These are phyloP conservation scores for Phytophthora sojae DNA, from an alignment of 352 stramenopile species.

Conservation along the genomic window DNA sequence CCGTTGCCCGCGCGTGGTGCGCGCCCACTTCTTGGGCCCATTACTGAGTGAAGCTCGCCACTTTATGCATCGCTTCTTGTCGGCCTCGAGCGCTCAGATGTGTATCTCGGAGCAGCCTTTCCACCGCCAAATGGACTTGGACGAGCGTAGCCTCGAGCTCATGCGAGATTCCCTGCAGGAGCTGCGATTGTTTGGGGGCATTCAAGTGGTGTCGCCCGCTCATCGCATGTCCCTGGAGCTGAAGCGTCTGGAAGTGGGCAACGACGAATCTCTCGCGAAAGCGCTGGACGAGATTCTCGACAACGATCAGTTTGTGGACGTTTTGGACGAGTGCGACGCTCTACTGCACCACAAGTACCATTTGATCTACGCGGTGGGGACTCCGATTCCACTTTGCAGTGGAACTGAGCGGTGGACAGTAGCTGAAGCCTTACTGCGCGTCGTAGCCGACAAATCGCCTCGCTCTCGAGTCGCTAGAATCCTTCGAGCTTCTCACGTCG, in stretches of 20 bases:
- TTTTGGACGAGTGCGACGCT: slow-evolving; percentile 91
- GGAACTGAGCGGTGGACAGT: slow-evolving; percentile 61
- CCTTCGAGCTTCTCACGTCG: slow-evolving; percentile 48
- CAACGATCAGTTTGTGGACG: slow-evolving; percentile 65
- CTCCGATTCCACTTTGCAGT: slow-evolving; percentile 47
- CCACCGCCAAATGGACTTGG: slow-evolving; percentile 60
- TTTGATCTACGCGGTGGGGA: slow-evolving; percentile 87
- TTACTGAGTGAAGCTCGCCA: slow-evolving; percentile 72
- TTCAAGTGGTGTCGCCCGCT: slow-evolving; percentile 84
- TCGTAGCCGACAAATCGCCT: slow-evolving; percentile 16
- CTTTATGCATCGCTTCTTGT: slow-evolving; percentile 70
- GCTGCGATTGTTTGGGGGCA: slow-evolving; percentile 44
- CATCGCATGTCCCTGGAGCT: slow-evolving; percentile 90
- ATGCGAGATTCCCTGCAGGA: slow-evolving; percentile 50
- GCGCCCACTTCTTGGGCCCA: slow-evolving; percentile 66
- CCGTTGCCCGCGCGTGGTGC: slow-evolving; percentile 41
- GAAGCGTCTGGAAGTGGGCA: slow-evolving; percentile 52
- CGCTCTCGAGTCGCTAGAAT: slow-evolving; percentile 36
- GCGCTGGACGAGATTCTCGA: slow-evolving; percentile 54
- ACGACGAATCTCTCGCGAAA: slow-evolving; percentile 4
- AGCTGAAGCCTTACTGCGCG: slow-evolving; percentile 55
- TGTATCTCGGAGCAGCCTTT: slow-evolving; percentile 72
- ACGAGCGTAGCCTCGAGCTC: slow-evolving; percentile 20
- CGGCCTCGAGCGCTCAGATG: slow-evolving; percentile 48
- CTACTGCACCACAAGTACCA: slow-evolving; percentile 90